Conservation (phyloP, 192 early-diverging fungal genomes). For the Coemansia sp. region DNA sequence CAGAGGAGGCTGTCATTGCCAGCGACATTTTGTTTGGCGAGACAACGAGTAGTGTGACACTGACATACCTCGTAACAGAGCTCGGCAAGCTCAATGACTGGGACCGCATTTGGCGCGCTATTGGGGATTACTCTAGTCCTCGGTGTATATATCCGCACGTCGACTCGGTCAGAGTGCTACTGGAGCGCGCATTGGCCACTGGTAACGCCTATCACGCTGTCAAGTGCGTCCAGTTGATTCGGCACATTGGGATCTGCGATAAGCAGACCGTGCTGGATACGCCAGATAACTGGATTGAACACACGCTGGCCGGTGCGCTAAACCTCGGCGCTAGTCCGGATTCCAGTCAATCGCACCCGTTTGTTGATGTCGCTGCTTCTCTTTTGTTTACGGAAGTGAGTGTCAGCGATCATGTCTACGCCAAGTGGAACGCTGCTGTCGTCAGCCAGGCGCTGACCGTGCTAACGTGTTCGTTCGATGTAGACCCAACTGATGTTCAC, state of each 20-base stretch:
- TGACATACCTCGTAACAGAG: slow-evolving; percentile 12
- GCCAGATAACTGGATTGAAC: slow-evolving; percentile 9
- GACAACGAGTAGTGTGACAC: not conserved
- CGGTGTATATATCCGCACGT: not conserved
- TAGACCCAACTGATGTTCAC: not conserved
- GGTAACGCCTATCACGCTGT: slow-evolving; percentile 23
- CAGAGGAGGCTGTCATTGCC: slow-evolving; percentile 7
- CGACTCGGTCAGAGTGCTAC: not conserved
- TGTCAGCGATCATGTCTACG: slow-evolving; percentile 5
- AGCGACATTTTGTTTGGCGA: slow-evolving; percentile 20
- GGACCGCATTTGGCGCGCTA: slow-evolving; percentile 36
- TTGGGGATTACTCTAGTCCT: not conserved
- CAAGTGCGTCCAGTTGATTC: slow-evolving; percentile 12
- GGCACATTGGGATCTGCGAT: not conserved
- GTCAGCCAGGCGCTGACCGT: not conserved
- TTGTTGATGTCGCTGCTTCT: slow-evolving; percentile 3
- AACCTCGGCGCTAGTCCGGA: not conserved
- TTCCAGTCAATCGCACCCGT: not conserved
- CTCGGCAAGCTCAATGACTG: slow-evolving; percentile 22
- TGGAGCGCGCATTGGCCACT: slow-evolving; percentile 20
- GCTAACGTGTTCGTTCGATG: slow-evolving; percentile 1
- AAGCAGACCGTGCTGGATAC: not conserved
- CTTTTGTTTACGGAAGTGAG: slow-evolving; percentile 7
- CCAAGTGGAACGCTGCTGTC: slow-evolving; percentile 3
- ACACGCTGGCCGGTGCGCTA: not conserved